Evolutionary conservation across 352 stramenopile genomes (phyloP).

Genomic region (Globisporangium megalacanthum): DNA sequence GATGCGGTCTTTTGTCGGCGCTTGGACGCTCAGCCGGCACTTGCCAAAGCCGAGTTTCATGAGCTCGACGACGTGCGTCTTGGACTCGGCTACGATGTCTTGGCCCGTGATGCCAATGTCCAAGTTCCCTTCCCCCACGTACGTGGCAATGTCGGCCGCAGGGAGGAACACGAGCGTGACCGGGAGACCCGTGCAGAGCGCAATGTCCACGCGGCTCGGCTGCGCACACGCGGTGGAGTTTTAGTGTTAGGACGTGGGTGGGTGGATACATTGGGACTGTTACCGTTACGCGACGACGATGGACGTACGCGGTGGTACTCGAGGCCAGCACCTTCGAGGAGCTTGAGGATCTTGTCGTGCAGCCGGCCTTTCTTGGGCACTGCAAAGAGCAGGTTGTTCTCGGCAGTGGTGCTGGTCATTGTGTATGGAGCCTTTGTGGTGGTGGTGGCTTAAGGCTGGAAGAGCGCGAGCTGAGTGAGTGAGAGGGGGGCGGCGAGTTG

Average conservation of each 20-base stretch:
- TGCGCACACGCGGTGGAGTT: slow-evolving; percentile 4
- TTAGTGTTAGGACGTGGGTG: not conserved
- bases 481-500: slow-evolving; percentile 1
- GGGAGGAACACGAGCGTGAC: slow-evolving; percentile 98
- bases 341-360: slow-evolving; percentile 94
- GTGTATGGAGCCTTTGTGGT: not conserved
- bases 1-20: slow-evolving; percentile 86
- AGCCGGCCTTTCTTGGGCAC: slow-evolving; percentile 98
- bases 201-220: slow-evolving; percentile 89
- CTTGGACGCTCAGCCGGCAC: slow-evolving; percentile 94
- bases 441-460: no score
- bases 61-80: slow-evolving; percentile 88
- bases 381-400: slow-evolving; percentile 87
- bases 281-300: not conserved
- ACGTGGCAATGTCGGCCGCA: slow-evolving; percentile 96
- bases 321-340: slow-evolving; percentile 95
- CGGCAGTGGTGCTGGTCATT: slow-evolving; percentile 16
- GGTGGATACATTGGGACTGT: not conserved
- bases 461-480: not conserved
- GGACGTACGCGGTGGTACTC: slow-evolving; percentile 89
- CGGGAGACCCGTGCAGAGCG: slow-evolving; percentile 90
- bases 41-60: slow-evolving; percentile 96
- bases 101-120: slow-evolving; percentile 98
- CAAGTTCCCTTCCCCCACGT: slow-evolving; percentile 97
- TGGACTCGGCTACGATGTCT: slow-evolving; percentile 91